Evolutionary conservation across 139 green algal species (phyloP), one percentile per base, ranked within the genome.

Genomic region (Eudorina sp.): DNA sequence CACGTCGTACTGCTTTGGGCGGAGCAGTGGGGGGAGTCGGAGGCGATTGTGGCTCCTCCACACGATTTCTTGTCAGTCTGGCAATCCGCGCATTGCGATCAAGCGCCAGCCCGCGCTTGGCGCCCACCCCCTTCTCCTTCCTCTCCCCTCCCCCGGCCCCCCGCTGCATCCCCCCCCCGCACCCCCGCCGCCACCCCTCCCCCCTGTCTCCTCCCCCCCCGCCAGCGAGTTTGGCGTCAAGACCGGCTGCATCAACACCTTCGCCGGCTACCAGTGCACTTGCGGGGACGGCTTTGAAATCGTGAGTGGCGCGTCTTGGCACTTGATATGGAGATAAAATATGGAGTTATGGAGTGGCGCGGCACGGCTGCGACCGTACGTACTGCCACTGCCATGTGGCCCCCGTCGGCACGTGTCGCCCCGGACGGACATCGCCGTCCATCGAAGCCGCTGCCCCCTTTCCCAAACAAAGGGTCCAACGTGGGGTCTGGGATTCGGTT

Each of bases 221-320:
- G 60, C 4, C 62, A 53, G 62, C 21, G 34, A 38, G 2, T 40
- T 74, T 25, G 66, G 66, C 38, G 18, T 43, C 58, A 94, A 92
- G 88, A 97, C 94, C 18, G 55, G 89, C 45, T 98, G 96, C 85
- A 72, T 95, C 36, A 94, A 97, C 91, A 98, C 96, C 3, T 98
- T 98, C 79, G 58, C 76, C 0, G 95, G 95, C 43, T 97, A 95
- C 78, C 89, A 92, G 41, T 99, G 97, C 91, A 91, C 94, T 29
- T 99, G 97, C 85, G 93, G 90, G 31, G 38, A 90, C 13, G 96
- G 95, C 55, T 45, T 86, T 25, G 9, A 51, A 3, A 31, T 43
- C 60, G 80, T 86, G 40, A 27, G 40, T n/a, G 31, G 31, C 23
- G n/a, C 16, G 46, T 2, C 9, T 1, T 23, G 48, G 95, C 90